Base-by-base conservation (phyloP, 495 filamentous ascomycete species). In the Apodospora peruviana region DNA sequence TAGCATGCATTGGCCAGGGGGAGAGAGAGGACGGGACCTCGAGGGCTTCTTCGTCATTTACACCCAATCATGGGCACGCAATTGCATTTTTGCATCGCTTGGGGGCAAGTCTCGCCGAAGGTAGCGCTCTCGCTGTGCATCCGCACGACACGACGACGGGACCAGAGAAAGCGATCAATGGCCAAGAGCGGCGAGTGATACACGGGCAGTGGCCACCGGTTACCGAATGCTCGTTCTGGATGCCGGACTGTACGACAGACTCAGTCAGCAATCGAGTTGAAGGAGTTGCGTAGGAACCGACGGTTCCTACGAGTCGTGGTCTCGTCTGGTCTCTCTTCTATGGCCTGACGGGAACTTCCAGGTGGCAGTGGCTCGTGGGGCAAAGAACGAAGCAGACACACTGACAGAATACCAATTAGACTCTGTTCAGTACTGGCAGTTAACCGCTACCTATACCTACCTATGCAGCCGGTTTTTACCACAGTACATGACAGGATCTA, bases 161-260 rank as follows among this genome's bases (percentile, higher is more conserved):
- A n/a, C 21, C 40, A 4, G 35, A 19, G 22, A 45, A 38, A 37
- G 46, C 35, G 42, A 44, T 14, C 27, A 32, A 14, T 20, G 48
- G 38, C 38, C 35, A 45, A 48, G 36, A 18, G 45, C 43, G 52
- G 46, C 46, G 52, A 49, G 53, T 47, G 38, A 35, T 45, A 42
- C 46, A 22, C 46, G 23, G 34, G 17, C 11, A 18, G 7, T 18
- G 7, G 14, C 27, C 27, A 32, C 7, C 27, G 7, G 27, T 32
- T 32, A 32, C 27, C 27, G 27, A 32, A 32, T 32, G 27, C 14
- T 32, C n/a, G n/a, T n/a, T n/a, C n/a, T n/a, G n/a, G n/a, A n/a
- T n/a, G n/a, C n/a, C n/a, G n/a, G n/a, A n/a, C n/a, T n/a, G n/a
- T n/a, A n/a, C n/a, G n/a, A n/a, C n/a, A n/a, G n/a, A n/a, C n/a